Percentiles rank a stretch among this genome's conserved stretches.
These are phyloP conservation scores for Chaetomium tenue DNA, from an alignment of 495 filamentous ascomycete genomes.

Conservation along the genomic window DNA sequence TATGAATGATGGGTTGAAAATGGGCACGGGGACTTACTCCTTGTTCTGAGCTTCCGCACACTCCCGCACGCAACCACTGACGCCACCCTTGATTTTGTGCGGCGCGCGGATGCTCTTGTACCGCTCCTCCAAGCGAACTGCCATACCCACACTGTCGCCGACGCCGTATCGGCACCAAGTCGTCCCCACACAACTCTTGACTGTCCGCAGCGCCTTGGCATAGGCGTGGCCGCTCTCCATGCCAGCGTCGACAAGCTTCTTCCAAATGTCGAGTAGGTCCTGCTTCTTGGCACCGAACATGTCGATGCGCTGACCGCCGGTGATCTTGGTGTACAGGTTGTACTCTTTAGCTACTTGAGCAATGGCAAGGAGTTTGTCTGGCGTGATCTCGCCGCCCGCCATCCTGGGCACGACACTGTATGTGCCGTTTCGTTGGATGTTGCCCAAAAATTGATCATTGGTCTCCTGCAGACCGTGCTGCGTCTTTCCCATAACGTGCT, in stretches of 20 bases:
- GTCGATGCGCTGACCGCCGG: conserved; percentile 91
- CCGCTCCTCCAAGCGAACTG: conserved; percentile 84
- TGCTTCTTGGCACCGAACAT: conserved; percentile 94
- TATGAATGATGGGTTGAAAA: conserved; percentile 15
- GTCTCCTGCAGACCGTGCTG: conserved; percentile 87
- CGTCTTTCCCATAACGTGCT: conserved; percentile 74
- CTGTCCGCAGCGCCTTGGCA: conserved; percentile 85
- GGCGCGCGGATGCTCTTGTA: conserved; percentile 91
- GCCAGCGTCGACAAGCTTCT: conserved; percentile 77
- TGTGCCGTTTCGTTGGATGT: conserved; percentile 92
- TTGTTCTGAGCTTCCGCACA: conserved; percentile 97
- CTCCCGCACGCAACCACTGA: conserved; percentile 89
- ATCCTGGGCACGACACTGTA: conserved; percentile 89
- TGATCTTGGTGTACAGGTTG: conserved; percentile 90
- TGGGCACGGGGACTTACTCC: conserved; percentile 56
- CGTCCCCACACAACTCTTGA: conserved; percentile 93
- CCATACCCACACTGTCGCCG: conserved; percentile 96
- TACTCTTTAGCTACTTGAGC: conserved; percentile 89
- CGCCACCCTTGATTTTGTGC: conserved; percentile 93
- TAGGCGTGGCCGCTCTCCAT: conserved; percentile 96
- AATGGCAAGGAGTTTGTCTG: conserved; percentile 85
- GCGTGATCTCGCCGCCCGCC: conserved; percentile 84
- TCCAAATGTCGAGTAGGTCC: conserved; percentile 89
- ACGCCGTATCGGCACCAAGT: conserved; percentile 95
- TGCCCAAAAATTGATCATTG: conserved; percentile 89